These are phyloP conservation scores for Quercus berberidifolia DNA, from an alignment of 306 rosid species.

Conservation along the genomic window DNA sequence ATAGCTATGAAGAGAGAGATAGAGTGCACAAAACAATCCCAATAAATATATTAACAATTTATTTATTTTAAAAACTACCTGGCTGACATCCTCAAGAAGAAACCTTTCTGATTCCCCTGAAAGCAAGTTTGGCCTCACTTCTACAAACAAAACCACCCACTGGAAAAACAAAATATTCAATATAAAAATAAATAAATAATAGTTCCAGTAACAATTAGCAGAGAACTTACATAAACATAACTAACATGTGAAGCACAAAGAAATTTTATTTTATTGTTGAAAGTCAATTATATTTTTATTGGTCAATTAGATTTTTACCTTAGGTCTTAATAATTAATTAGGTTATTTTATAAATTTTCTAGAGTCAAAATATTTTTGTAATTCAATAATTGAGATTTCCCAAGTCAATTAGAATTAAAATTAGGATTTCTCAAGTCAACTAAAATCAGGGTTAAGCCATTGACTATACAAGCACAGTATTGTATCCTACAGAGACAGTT, in stretches of 20 bases:
- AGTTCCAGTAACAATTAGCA: neutral
- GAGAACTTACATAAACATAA: neutral
- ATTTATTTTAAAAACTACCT: slow-evolving; percentile 36
- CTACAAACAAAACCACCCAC: slow-evolving; percentile 83
- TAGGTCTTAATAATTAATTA: no score
- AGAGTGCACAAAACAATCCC: neutral
- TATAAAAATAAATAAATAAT: neutral
- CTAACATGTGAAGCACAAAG: no score
- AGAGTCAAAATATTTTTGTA: no score
- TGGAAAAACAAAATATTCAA: slow-evolving; percentile 31
- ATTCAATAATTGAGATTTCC: no score
- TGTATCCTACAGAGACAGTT: no score
- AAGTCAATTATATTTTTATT: neutral
- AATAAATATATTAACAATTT: neutral
- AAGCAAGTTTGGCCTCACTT: slow-evolving; percentile 82
- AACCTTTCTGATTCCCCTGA: slow-evolving; percentile 88
- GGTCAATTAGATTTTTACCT: no score
- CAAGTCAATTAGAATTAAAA: no score
- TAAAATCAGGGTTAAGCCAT: no score
- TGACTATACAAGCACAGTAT: no score
- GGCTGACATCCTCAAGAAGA: slow-evolving; percentile 74
- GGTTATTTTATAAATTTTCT: no score
- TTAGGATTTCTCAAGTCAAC: no score
- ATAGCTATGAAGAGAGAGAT: neutral
- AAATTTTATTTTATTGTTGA: no score